Conservation (phyloP, 2,329 filamentous ascomycete species). For the Rosellinia necatrix region DNA sequence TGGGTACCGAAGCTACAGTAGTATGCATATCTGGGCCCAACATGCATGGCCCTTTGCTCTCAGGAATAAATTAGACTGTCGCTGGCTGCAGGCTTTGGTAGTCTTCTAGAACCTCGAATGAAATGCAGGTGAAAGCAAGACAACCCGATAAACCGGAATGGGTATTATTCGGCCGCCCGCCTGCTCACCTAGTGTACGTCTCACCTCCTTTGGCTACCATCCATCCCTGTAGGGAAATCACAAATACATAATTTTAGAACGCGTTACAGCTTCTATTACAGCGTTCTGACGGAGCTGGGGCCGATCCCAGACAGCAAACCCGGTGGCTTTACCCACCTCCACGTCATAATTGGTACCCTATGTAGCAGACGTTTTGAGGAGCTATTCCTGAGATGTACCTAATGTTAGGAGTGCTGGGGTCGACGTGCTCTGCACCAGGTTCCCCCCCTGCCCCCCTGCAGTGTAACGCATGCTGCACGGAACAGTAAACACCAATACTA, state of each 20-base stretch:
- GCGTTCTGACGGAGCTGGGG: background rate
- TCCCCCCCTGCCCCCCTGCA: background rate
- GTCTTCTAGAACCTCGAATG: slow-evolving; percentile 1
- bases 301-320: slow-evolving; percentile 1
- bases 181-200: background rate
- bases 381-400: too few species aligned
- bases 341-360: slow-evolving; percentile 11
- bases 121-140: too few species aligned
- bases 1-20: too few species aligned
- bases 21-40: too few species aligned
- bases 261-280: background rate
- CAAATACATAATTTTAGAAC: background rate
- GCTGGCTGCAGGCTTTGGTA: background rate
- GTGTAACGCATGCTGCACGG: background rate
- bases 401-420: too few species aligned
- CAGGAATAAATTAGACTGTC: too few species aligned
- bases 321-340: background rate
- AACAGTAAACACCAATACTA: slow-evolving; percentile 18
- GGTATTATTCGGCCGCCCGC: too few species aligned
- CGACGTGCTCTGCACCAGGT: too few species aligned
- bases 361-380: too few species aligned
- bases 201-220: background rate
- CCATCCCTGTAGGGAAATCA: background rate
- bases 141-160: background rate
- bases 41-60: background rate